Evolutionary conservation across 1,284 basidiomycete species (phyloP), one percentile per base, ranked within the genome.

Genomic region (Pholiota adiposa): DNA sequence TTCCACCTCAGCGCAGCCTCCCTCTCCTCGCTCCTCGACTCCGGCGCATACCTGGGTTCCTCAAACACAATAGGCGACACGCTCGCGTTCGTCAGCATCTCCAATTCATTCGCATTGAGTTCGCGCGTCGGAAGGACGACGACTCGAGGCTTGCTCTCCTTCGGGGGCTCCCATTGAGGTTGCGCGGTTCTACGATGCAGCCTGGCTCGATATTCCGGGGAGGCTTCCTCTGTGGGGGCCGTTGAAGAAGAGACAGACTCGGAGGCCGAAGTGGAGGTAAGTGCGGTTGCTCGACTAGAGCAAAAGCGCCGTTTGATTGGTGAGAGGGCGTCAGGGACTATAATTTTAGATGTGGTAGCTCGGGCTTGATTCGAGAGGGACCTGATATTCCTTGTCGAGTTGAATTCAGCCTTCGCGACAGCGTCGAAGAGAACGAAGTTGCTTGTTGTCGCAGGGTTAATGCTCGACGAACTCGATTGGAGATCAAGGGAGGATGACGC

Each of bases 91-190:
- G 44, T 55, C 54, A 46, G 3, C 3, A 23, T 14, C 16, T 55
- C 54, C 18, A 55, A 19, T 11, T 55, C 44, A 0, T 36, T 3
- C 16, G n/a, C 38, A 19, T 31, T 25, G 14, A 23, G 25, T 19
- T 54, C 52, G 40, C 41, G 52, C 1, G 53, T 25, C 5, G 27
- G 41, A n/a, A 43, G 3, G 14, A 18, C 9, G 14, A 14, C 23
- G 23, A 19, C 51, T n/a, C n/a, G n/a, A n/a, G n/a, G n/a, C 11
- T 11, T 19, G 25, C 23, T 29, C 11, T n/a, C 21, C 54, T 33
- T 40, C 19, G 44, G 54, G 21, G 43, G 33, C 5, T 31, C 54
- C 54, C 43, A 48, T 19, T 55, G 54, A 7, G 19, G 54, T 18
- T 55, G 27, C 2, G 43, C 54, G 0, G 48, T 9, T 16, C 16